Base-by-base conservation (phyloP, 768 basidiomycete species). In the Tricholomella constricta region DNA sequence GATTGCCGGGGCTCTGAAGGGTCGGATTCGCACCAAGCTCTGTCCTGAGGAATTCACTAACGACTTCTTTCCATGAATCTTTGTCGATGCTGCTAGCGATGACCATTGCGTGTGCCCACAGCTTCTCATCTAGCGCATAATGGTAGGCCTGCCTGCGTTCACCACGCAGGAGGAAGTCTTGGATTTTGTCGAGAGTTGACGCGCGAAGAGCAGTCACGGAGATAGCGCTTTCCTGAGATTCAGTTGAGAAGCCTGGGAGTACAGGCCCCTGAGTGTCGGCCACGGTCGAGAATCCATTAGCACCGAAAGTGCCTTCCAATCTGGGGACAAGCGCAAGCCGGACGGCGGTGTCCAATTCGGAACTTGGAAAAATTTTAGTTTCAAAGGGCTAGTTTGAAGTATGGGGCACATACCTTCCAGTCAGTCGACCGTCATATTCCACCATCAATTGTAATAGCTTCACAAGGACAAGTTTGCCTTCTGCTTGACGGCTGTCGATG, bases 91-190 rank as follows among this genome's bases (percentile, higher is more conserved):
- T 88, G 62, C 91, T 95, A 9, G 96, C 85, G 57, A 99, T 94
- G 50, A 98, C 70, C 82, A 98, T 84, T 2, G 97, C 96, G 69
- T 99, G 97, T 1, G 92, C 86, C 95, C 96, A 99, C 36, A 98
- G 69, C 62, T 83, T 88, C 69, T 94, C 83, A 53, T 95, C 90
- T 37, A 92, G 76, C 2, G 97, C 96, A 66, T 85, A 94, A 52
- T 85, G 84, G 65, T 90, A 94, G 1, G 97, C 97, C 57, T 87
- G 84, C 19, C 83, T 83, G 31, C 92, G 87, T 61, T 97, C 86
- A 14, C 96, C 97, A 52, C 84, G 82, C 9, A 94, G 69, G 14
- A 99, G 79, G 45, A 91, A 81, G 25, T 82, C 81, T 61, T 93
- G 84, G 54, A 97, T 88, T 64, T 82, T 85, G 64, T 91, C 84